Evolutionary conservation across 2,329 filamentous ascomycete genomes (phyloP).

Genomic region (Leptographium lundbergii): DNA sequence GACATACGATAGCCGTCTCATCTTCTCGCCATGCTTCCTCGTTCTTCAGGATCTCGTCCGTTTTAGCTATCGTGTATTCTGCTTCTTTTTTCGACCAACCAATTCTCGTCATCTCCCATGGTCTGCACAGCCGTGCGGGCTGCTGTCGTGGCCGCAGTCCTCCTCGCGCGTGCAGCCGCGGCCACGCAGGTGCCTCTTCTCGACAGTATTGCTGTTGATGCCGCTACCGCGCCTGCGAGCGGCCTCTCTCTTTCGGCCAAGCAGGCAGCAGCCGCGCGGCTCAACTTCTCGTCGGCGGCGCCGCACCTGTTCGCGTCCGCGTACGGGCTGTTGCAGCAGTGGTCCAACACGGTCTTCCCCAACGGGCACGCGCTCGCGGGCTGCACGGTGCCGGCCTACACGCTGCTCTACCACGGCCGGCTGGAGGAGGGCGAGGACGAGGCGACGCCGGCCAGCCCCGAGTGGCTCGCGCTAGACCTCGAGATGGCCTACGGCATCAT

Average conservation of each 20-base stretch:
- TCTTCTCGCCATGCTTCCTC: no score
- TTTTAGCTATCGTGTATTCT: background rate
- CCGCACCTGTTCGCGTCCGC: conserved; percentile 36
- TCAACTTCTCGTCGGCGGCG: conserved; percentile 34
- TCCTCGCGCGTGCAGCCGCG: background rate
- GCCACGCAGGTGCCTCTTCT: background rate
- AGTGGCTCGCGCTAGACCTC: conserved; percentile 39
- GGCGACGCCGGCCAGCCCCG: conserved; percentile 28
- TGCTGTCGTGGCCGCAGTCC: background rate
- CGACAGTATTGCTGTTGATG: background rate
- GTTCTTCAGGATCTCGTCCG: no score
- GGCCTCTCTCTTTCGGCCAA: background rate
- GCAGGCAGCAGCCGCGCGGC: background rate
- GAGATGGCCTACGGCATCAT: conserved; percentile 43
- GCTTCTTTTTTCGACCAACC: no score
- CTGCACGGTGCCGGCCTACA: conserved; percentile 31
- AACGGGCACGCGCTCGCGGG: conserved; percentile 34
- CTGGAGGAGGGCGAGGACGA: background rate
- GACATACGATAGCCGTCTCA: no score
- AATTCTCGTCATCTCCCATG: background rate
- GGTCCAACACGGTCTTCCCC: conserved; percentile 37
- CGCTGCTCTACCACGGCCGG: conserved; percentile 36
- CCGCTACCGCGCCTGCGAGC: background rate
- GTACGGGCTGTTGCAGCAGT: conserved; percentile 33
- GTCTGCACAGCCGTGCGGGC: background rate